Evolutionary conservation across 1,139 yeast species (phyloP).

Genomic region (Lizanozyma gosingica): DNA sequence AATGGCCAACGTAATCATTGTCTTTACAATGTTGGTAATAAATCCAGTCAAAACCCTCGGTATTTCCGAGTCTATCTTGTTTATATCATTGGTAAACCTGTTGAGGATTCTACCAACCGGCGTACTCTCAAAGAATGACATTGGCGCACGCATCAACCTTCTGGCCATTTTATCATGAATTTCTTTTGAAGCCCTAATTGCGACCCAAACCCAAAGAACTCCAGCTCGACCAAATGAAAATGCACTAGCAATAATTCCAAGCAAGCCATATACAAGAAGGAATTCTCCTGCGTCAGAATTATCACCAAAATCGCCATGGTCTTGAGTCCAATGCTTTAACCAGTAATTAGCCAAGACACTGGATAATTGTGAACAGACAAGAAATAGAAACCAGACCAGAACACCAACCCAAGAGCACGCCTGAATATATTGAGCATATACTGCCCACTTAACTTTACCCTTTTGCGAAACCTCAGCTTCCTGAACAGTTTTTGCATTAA

Average conservation of each 20-base stretch:
- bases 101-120: constrained; percentile 25
- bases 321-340: constrained; percentile 56
- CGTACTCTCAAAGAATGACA: constrained; percentile 21
- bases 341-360: constrained; percentile 34
- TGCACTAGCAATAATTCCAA: constrained; percentile 15
- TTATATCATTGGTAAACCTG: constrained; percentile 60
- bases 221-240: constrained; percentile 14
- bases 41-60: constrained; percentile 21
- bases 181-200: constrained; percentile 15
- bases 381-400: constrained; percentile 3
- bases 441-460: constrained; percentile 19
- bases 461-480: constrained; percentile 16
- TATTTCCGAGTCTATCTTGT: constrained; percentile 16
- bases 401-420: constrained; percentile 19
- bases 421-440: constrained; percentile 15
- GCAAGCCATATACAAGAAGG: constrained; percentile 22
- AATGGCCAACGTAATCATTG: constrained; percentile 40
- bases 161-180: constrained; percentile 19
- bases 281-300: constrained; percentile 17
- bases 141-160: constrained; percentile 18
- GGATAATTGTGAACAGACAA: background rate
- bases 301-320: constrained; percentile 18
- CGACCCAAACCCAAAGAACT: constrained; percentile 11
- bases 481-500: background rate
- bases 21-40: constrained; percentile 31